Evolutionary conservation across 1,284 basidiomycete species (phyloP).

Genomic region (Ustilago sp.): DNA sequence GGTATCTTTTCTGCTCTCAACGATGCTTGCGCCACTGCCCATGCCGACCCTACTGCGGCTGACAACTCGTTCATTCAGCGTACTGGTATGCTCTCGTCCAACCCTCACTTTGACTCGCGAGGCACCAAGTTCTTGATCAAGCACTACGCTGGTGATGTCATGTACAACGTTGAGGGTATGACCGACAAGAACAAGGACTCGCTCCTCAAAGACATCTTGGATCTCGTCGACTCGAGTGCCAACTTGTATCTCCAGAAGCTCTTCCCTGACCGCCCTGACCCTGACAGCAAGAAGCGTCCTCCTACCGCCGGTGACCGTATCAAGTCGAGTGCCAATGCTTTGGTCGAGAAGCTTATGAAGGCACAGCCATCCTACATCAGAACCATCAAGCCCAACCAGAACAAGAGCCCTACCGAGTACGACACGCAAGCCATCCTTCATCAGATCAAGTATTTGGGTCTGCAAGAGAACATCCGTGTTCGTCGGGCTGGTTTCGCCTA

Average conservation of each 20-base stretch:
- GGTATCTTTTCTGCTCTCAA: slow-evolving; percentile 98
- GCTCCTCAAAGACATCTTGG: slow-evolving; percentile 91
- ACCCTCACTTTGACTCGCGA: slow-evolving; percentile 80
- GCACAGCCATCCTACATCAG: slow-evolving; percentile 98
- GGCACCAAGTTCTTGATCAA: slow-evolving; percentile 76
- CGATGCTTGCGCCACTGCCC: slow-evolving; percentile 97
- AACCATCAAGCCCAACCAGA: slow-evolving; percentile 99
- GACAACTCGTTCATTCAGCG: slow-evolving; percentile 98
- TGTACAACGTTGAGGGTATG: slow-evolving; percentile 98
- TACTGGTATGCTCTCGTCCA: slow-evolving; percentile 73
- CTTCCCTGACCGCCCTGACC: slow-evolving; percentile 95
- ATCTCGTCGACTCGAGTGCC: slow-evolving; percentile 78
- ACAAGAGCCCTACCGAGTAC: slow-evolving; percentile 91
- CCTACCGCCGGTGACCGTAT: slow-evolving; percentile 98
- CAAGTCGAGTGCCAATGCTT: slow-evolving; percentile 87
- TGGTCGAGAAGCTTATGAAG: slow-evolving; percentile 95
- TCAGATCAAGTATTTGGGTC: slow-evolving; percentile 98
- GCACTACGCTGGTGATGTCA: slow-evolving; percentile 87
- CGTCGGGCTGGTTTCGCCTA: slow-evolving; percentile 98
- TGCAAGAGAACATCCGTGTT: slow-evolving; percentile 98
- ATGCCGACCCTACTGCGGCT: slow-evolving; percentile 94
- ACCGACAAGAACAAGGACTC: slow-evolving; percentile 99
- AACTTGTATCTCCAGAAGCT: slow-evolving; percentile 79
- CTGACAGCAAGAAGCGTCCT: slow-evolving; percentile 96
- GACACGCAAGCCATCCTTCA: slow-evolving; percentile 94